phyloP scores from a whole-genome alignment of 1,284 basidiomycete species.

The Bondarzewia mesenterica region DNA sequence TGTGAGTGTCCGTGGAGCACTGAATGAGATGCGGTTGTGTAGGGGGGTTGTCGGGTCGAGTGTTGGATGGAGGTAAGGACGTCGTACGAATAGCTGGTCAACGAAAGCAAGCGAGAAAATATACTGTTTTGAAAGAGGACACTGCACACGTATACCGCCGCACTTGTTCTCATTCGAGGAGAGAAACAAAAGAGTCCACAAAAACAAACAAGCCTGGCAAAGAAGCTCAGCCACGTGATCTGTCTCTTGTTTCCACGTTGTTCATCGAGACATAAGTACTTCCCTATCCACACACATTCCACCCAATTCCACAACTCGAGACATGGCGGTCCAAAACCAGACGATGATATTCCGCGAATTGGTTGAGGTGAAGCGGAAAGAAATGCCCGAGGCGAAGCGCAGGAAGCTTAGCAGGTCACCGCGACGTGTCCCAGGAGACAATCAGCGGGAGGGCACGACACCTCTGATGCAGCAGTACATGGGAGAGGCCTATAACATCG shows the following conservation, averaged over 20 bases:
- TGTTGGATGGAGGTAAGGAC: too few relatives aligned
- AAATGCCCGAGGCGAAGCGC: conserved; percentile 39
- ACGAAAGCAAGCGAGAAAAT: too few relatives aligned
- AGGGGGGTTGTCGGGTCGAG: too few relatives aligned
- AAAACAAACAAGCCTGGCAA: too few relatives aligned
- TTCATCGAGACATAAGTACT: neutral
- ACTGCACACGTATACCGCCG: too few relatives aligned
- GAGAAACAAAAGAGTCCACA: too few relatives aligned
- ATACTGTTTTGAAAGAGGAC: too few relatives aligned
- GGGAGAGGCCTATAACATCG: conserved; percentile 66
- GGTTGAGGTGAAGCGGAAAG: conserved; percentile 38
- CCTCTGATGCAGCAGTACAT: conserved; percentile 58
- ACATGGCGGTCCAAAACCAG: conserved; percentile 26
- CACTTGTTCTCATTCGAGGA: too few relatives aligned
- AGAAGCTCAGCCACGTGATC: neutral
- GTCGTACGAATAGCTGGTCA: too few relatives aligned
- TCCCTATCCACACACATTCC: neutral
- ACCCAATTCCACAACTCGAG: neutral
- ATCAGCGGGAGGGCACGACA: conserved; percentile 25
- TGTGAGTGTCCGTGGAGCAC: too few relatives aligned
- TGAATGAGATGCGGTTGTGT: too few relatives aligned
- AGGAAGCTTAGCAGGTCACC: conserved; percentile 35
- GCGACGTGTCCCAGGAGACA: conserved; percentile 24
- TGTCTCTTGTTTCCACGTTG: neutral
- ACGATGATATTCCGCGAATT: conserved; percentile 53